A percentile compares a stretch with the other conserved stretches of the same genome.
phyloP scores from a whole-genome alignment of 2,329 filamentous ascomycete species.

The Mariannaea elegans region DNA sequence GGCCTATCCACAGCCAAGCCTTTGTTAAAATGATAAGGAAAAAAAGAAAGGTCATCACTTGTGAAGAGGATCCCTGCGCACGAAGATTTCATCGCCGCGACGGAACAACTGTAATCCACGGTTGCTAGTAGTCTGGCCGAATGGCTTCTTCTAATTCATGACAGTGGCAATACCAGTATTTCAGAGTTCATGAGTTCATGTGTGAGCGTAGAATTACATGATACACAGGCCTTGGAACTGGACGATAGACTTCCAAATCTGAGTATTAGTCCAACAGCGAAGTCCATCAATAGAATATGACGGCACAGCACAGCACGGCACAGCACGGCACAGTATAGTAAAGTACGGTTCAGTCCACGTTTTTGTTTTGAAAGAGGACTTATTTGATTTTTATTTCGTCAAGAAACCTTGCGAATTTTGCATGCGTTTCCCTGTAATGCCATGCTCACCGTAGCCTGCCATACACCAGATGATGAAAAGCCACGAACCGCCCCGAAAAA shows the following conservation, averaged over 20 bases:
- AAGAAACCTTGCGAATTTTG: conserved; percentile 49
- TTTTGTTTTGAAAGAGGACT: conserved; percentile 37
- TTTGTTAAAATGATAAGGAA: no score
- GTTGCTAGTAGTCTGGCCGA: no score
- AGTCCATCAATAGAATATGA: neutral
- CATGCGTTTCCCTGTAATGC: conserved; percentile 51
- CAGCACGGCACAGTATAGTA: neutral
- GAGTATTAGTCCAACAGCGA: neutral
- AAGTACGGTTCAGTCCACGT: conserved; percentile 3
- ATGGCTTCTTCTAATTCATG: no score
- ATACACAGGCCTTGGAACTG: conserved; percentile 3
- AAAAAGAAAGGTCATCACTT: no score
- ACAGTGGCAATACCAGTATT: neutral
- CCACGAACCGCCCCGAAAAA: conserved; percentile 48
- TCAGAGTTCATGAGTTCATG: conserved; percentile 15
- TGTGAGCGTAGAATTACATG: conserved; percentile 7
- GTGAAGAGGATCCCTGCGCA: no score
- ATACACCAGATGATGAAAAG: conserved; percentile 52
- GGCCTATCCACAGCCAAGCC: no score
- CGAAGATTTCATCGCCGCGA: no score
- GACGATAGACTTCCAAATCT: no score
- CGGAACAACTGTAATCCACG: no score
- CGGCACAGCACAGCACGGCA: neutral
- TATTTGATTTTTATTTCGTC: conserved; percentile 49
- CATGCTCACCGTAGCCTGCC: conserved; percentile 51